Percentiles rank a stretch among this genome's conserved stretches.
Conservation (phyloP, 306 rosid species). For the Casuarina equisetifolia region DNA sequence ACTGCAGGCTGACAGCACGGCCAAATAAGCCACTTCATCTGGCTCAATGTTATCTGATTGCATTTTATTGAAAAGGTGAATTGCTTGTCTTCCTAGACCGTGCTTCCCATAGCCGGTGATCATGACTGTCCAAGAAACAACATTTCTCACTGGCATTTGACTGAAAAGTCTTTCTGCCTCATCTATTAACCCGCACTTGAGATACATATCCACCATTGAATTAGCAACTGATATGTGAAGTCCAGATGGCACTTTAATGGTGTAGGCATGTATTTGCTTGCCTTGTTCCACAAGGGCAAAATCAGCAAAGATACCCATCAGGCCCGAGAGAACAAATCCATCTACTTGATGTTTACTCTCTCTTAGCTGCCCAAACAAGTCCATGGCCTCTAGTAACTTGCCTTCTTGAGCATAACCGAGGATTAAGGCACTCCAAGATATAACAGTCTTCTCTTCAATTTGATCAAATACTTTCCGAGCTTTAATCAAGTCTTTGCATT, state of each 20-base stretch:
- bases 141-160: slow-evolving; percentile 40
- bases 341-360: slow-evolving; percentile 46
- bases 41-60: slow-evolving; percentile 41
- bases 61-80: slow-evolving; percentile 50
- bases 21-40: slow-evolving; percentile 55
- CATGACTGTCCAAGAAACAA: slow-evolving; percentile 71
- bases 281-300: slow-evolving; percentile 59
- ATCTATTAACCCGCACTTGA: slow-evolving; percentile 58
- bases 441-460: slow-evolving; percentile 45
- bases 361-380: slow-evolving; percentile 55
- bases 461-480: slow-evolving; percentile 57
- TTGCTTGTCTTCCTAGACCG: slow-evolving; percentile 52
- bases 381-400: slow-evolving; percentile 47
- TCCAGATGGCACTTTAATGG: slow-evolving; percentile 54
- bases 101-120: slow-evolving; percentile 70
- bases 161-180: slow-evolving; percentile 51
- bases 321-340: slow-evolving; percentile 58
- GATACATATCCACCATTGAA: slow-evolving; percentile 66
- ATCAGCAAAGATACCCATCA: slow-evolving; percentile 62
- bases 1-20: slow-evolving; percentile 69
- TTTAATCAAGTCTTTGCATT: slow-evolving; percentile 35
- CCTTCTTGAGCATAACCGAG: slow-evolving; percentile 66
- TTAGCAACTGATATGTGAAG: slow-evolving; percentile 54
- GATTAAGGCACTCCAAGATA: slow-evolving; percentile 59
- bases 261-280: slow-evolving; percentile 62